Evolutionary conservation across 805 yeast species (phyloP).

Genomic region (Lipomyces yamadae): DNA sequence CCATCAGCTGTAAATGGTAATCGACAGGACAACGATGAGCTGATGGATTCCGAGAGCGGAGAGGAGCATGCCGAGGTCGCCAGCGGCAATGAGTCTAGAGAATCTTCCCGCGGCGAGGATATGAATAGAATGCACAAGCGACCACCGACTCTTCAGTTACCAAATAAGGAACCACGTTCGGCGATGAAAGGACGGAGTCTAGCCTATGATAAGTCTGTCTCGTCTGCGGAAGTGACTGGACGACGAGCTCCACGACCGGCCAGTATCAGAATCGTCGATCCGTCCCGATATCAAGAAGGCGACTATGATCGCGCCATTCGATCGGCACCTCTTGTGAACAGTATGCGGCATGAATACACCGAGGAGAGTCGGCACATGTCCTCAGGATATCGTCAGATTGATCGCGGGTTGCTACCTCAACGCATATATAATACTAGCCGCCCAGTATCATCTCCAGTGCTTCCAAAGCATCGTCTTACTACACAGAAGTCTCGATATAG

Average conservation of each 20-base stretch:
- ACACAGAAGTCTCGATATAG: not conserved
- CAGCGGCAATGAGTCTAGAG: not conserved
- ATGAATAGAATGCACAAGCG: not conserved
- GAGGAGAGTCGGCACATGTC: not conserved
- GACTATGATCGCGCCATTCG: conserved; percentile 36
- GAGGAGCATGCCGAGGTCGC: not conserved
- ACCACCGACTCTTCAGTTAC: not conserved
- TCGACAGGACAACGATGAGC: not conserved
- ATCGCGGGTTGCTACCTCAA: not conserved
- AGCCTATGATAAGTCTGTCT: not conserved
- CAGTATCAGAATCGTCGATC: conserved; percentile 24
- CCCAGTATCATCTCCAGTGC: conserved; percentile 1
- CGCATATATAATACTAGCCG: not conserved
- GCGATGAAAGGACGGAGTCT: not conserved
- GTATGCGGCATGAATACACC: not conserved
- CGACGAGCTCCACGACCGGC: conserved; percentile 30
- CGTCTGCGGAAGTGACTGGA: not conserved
- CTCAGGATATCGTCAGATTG: not conserved
- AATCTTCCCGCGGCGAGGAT: not conserved
- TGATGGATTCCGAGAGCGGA: not conserved
- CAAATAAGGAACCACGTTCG: not conserved
- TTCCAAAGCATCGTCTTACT: not conserved
- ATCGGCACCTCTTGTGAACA: conserved; percentile 28
- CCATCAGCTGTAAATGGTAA: not conserved
- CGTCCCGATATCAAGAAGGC: conserved; percentile 18